Base-by-base conservation (phyloP, 1,284 basidiomycete genomes). In the Ceraceosorus guamensis region DNA sequence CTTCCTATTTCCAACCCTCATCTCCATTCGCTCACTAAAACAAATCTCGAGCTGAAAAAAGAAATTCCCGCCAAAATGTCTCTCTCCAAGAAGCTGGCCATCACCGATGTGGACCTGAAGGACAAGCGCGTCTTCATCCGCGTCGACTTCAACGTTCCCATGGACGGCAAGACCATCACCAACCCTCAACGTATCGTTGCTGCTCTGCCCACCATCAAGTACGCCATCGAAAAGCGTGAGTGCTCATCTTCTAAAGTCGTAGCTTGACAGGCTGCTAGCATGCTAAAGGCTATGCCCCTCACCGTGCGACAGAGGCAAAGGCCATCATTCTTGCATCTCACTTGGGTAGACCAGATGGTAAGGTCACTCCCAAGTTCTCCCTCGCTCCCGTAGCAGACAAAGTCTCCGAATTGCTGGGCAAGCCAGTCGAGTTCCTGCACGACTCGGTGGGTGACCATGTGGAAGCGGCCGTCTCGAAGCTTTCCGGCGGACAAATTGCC, bases 71-170 rank as follows among this genome's bases (percentile, higher is more conserved):
- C 75, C 71, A 82, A 78, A 78, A 96, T 95, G 92, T 96, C 92
- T 66, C 87, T 97, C 79, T 87, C 92, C 43, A 91, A 86, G 81
- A 97, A 75, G 70, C 68, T 71, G 55, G 63, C 66, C 66, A 91
- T 98, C 80, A 88, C 86, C 66, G 93, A 97, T 80, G 81, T 92
- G 76, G 84, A 88, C 71, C 86, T 97, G 81, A 85, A 85, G 74
- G 88, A 81, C 77, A 91, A 89, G 79, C 88, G 88, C 67, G 91
- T 97, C 75, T 59, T 76, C 46, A 75, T 76, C 62, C 68, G 60
- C 45, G 78, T 97, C 71, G 95, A 98, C 83, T 98, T 98, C 82
- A 98, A 98, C 80, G 93, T 98, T 67, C 93, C 93, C 65, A 85
- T 89, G 66, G 80, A 81, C 71, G 81, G 81, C 80, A 82, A 86